Evolutionary conservation across 73 alveolate species (phyloP), one percentile per base, ranked within the genome.

Genomic region (Stentor roeselii): DNA sequence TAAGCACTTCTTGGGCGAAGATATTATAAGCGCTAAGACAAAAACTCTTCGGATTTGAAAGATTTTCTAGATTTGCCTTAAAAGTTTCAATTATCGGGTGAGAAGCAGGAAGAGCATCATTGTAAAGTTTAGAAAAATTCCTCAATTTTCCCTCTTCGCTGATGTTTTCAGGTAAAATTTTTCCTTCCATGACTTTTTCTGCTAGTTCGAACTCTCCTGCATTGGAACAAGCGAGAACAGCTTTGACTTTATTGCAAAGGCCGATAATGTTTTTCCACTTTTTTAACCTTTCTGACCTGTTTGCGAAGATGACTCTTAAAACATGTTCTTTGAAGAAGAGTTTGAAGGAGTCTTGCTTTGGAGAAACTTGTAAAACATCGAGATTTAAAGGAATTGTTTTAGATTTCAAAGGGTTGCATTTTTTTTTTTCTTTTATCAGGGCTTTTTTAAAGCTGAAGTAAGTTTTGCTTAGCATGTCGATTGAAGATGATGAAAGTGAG

Each of bases 161-260:
- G 14, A 67, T 67, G 14, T 30, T 27, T 27, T 67, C 41, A 1
- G 80, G 80, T 67, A 32, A 32, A 27, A 67, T 34, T 11, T 67
- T 40, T 0, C 80, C 80, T 67, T 32, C 34, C 21, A 32, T 40
- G 15, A 67, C 80, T 67, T 67, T 67, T 67, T 67, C 80, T 0
- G 80, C 80, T 21, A 67, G 41, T 1, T 67, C 80, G 14, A 30
- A 30, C 21, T 67, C 34, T 11, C 37, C 37, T 30, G 80, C 80
- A 1, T 67, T 40, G 21, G 21, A 36, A 67, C 80, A 67, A 67
- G 80, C 80, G 21, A 67, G 11, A 30, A 67, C 34, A 27, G 80
- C 80, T 34, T 34, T 67, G 11, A 67, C 42, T 32, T 67, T 67
- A 21, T n/a, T 21, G 34, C 42, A 21, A 0, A 67, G n/a, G 11